phyloP scores from a whole-genome alignment of 805 yeast genomes.

The Yarrowia bubula region DNA sequence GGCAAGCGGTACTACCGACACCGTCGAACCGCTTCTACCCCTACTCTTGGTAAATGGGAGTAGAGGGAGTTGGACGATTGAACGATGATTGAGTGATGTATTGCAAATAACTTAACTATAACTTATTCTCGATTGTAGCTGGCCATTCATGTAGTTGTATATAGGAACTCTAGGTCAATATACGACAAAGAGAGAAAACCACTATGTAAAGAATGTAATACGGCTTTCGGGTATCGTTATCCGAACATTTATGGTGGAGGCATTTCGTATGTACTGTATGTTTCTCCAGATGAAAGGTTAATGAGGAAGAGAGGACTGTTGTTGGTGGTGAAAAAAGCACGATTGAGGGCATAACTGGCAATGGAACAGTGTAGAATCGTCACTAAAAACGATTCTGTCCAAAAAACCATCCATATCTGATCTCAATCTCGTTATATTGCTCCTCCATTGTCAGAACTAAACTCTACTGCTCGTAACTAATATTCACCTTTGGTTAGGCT shows the following conservation, averaged over 20 bases:
- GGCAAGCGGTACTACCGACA: conserved; percentile 10
- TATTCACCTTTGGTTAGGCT: neutral
- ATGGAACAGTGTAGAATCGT: too few relatives aligned
- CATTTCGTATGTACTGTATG: neutral
- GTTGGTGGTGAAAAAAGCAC: too few relatives aligned
- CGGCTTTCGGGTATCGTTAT: neutral
- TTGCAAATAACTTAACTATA: conserved; percentile 15
- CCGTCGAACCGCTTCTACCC: conserved; percentile 11
- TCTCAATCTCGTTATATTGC: neutral
- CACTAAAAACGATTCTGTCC: too few relatives aligned
- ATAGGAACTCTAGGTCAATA: too few relatives aligned
- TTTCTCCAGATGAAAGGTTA: neutral
- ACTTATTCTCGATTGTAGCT: neutral
- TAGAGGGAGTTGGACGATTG: neutral
- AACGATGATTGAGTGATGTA: conserved; percentile 11
- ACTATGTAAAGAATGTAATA: neutral
- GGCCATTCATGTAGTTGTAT: neutral
- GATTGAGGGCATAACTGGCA: too few relatives aligned
- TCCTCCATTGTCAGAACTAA: neutral
- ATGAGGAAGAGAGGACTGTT: too few relatives aligned
- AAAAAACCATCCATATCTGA: too few relatives aligned
- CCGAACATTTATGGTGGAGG: neutral
- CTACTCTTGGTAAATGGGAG: conserved; percentile 26
- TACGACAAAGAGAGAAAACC: too few relatives aligned
- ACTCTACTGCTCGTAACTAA: neutral